A percentile compares a stretch with the other conserved stretches of the same genome.
Evolutionary conservation across 805 yeast genomes (phyloP).

Genomic region (Starmerella bombi): DNA sequence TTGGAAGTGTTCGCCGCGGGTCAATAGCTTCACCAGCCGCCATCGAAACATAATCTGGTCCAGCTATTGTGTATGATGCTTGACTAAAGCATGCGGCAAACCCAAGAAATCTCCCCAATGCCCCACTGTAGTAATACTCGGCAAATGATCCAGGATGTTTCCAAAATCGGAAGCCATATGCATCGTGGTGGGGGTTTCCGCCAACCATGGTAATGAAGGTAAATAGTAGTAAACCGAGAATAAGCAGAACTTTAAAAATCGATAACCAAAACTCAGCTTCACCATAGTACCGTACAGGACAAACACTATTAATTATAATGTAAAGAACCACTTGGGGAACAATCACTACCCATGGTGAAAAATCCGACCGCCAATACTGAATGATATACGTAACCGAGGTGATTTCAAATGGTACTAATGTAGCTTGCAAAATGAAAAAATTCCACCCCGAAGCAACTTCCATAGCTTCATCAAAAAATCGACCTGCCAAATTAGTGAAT

Average conservation of each 20-base stretch:
- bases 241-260: slow-evolving; percentile 57
- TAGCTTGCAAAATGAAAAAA: slow-evolving; percentile 62
- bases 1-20: slow-evolving; percentile 62
- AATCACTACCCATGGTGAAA: slow-evolving; percentile 56
- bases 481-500: slow-evolving; percentile 56
- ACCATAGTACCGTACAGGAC: slow-evolving; percentile 66
- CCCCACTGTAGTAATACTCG: slow-evolving; percentile 42
- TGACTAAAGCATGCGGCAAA: slow-evolving; percentile 53
- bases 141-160: slow-evolving; percentile 45
- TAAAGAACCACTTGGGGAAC: slow-evolving; percentile 53
- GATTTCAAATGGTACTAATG: slow-evolving; percentile 71
- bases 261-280: slow-evolving; percentile 74
- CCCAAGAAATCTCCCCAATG: slow-evolving; percentile 55
- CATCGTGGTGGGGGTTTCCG: slow-evolving; percentile 63
- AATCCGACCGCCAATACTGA: slow-evolving; percentile 71
- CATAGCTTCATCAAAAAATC: slow-evolving; percentile 63
- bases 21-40: slow-evolving; percentile 68
- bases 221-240: slow-evolving; percentile 60
- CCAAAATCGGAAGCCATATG: slow-evolving; percentile 48
- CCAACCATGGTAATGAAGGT: slow-evolving; percentile 77
- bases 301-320: slow-evolving; percentile 43
- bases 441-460: slow-evolving; percentile 72
- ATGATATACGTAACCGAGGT: slow-evolving; percentile 67
- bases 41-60: slow-evolving; percentile 77
- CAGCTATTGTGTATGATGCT: slow-evolving; percentile 71